Evolutionary conservation across 139 green algal genomes (phyloP), one percentile per base, ranked within the genome.

Genomic region (Eudorina sp.): DNA sequence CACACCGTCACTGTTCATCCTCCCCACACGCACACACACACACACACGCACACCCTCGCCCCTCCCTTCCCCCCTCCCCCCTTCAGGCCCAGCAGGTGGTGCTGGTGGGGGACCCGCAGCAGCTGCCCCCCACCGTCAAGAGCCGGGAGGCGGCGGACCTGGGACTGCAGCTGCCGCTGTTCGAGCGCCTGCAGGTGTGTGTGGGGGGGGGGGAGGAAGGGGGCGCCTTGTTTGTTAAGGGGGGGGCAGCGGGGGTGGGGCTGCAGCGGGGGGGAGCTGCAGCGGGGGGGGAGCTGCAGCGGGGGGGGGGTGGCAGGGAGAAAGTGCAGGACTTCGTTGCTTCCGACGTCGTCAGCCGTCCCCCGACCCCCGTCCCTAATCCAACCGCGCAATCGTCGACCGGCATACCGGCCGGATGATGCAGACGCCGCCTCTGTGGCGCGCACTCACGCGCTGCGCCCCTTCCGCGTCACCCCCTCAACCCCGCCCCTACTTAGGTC

Each of bases 101-200:
- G 3, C 89, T 99, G 86, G 97, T 98, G 14, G 97, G 97, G 19
- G 97, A 99, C 90, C 96, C 94, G 1, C 85, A 92, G 79, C 97
- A 99, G 93, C 94, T 99, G 72, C 96, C 97, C 0, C 97, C 97
- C 3, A 99, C 97, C 11, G 94, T 99, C 4, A 88, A 93, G 13
- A 97, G 92, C 25, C 68, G 73, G 2, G 68, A 91, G 31, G 97
- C 96, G 14, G 83, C 89, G 53, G 51, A 34, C 27, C 88, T 95
- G 34, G 91, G 91, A 3, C 93, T 97, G 48, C 64, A 55, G 18
- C 89, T 90, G 43, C 93, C 91, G 55, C 90, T 96, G 45, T 97
- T 97, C 60, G 90, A 94, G 82, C 83, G 95, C 21, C 88, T 97
- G 41, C 92, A 95, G 84, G 81, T 87, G 46, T 16, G 79, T 14